Base-by-base conservation (phyloP, 192 early-diverging fungal genomes). In the Thamnidium elegans region DNA sequence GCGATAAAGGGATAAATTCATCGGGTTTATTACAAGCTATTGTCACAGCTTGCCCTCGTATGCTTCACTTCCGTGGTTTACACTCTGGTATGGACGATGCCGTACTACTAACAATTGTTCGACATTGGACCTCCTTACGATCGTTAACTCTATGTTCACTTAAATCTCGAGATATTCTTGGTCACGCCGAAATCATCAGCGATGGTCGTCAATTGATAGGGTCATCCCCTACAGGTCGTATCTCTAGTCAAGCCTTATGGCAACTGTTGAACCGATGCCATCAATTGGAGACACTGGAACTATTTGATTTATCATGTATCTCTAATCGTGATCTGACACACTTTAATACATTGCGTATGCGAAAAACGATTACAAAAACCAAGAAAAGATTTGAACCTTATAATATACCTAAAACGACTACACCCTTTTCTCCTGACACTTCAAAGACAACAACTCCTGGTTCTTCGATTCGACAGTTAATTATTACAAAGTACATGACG, bases 401-500 rank as follows among this genome's bases (percentile, higher is more conserved):
- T 69, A 23, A 50, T 64, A 55, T 48, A 21, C 20, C 64, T 44
- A 17, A 71, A 56, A 36, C n/a, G 3, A 56, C n/a, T 36, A 39
- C 31, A 21, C 44, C 39, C 43, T 42, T 17, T 17, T 43, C 19
- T 36, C 11, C 52, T 14, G 20, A 54, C 5, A 32, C 30, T 14
- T n/a, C 21, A 9, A 54, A 32, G 11, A 17, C 34, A 20, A 46
- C 21, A 7, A 17, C 17, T 13, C 58, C 43, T n/a, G 63, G 52
- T 15, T 19, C 34, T 15, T 55, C 65, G 1, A n/a, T 66, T 9
- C 65, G 65, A 20, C 65, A 50, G 68, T 61, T 66, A 34, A 63
- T 61, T 2, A 62, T 82, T 30, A 75, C 70, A 34, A 79, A 82
- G 31, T 79, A 75, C 51, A 77, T 78, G 17, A 75, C 77, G 0